Evolutionary conservation across 768 basidiomycete genomes (phyloP).

Genomic region (Psilocybe cubensis): DNA sequence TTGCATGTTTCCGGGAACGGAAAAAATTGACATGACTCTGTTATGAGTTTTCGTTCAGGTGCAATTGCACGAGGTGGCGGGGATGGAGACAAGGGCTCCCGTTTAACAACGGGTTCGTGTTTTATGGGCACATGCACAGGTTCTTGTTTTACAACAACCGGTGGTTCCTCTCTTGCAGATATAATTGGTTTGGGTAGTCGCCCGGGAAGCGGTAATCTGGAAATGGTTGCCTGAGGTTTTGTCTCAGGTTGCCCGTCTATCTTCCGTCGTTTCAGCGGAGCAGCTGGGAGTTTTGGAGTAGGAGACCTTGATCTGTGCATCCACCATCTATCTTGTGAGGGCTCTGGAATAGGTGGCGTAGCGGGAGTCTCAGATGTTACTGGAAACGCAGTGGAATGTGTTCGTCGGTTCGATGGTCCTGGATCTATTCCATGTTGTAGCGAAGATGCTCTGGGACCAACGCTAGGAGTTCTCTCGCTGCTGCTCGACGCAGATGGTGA

Average conservation of each 20-base stretch:
- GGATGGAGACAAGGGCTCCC: constrained; percentile 1
- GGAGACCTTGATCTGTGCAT: constrained; percentile 16
- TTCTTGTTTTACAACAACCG: constrained; percentile 8
- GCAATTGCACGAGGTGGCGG: background rate
- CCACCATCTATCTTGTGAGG: background rate
- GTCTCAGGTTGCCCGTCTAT: constrained; percentile 7
- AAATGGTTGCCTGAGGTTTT: constrained; percentile 4
- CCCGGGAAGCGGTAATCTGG: constrained; percentile 2
- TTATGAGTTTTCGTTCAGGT: constrained; percentile 27
- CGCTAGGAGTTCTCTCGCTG: background rate
- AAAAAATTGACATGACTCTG: constrained; percentile 25
- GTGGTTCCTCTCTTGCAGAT: background rate
- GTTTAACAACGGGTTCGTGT: background rate
- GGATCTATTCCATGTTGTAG: background rate
- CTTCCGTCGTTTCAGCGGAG: constrained; percentile 21
- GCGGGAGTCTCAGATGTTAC: background rate
- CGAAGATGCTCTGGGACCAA: background rate
- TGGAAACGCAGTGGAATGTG: background rate
- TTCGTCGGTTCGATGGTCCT: background rate
- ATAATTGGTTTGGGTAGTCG: background rate
- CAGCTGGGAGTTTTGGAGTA: constrained; percentile 20
- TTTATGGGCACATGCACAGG: no score
- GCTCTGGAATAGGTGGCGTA: background rate
- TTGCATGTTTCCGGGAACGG: constrained; percentile 6
- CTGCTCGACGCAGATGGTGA: background rate